Percentiles rank a stretch among this genome's conserved stretches.
These are phyloP conservation scores for Escovopsis weberi DNA, from an alignment of 2,329 filamentous ascomycete genomes.

Conservation along the genomic window DNA sequence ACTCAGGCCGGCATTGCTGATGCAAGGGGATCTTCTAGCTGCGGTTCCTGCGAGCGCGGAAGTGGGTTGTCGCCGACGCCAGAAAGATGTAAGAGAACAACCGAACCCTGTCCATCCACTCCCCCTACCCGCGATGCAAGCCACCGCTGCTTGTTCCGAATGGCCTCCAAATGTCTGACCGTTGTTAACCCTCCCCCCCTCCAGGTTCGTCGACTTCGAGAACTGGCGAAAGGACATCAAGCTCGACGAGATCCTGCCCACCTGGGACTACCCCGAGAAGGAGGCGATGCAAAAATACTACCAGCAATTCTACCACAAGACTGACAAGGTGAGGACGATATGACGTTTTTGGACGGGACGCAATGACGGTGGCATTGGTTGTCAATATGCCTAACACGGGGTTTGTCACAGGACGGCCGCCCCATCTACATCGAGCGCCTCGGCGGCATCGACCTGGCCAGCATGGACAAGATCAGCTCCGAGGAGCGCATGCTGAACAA, in stretches of 20 bases:
- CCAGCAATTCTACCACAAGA: constrained; percentile 98
- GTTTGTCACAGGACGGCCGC: constrained; percentile 60
- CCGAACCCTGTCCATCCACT: background rate
- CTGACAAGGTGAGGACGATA: constrained; percentile 48
- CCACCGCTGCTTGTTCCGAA: background rate
- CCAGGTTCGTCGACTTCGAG: constrained; percentile 81
- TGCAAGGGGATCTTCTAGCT: constrained; percentile 33
- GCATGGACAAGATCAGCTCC: constrained; percentile 87
- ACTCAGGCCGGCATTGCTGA: constrained; percentile 2
- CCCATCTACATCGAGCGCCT: constrained; percentile 96
- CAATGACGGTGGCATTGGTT: background rate
- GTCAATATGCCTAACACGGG: constrained; percentile 1
- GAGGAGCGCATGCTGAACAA: constrained; percentile 91
- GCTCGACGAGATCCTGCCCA: constrained; percentile 66
- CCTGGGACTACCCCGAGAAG: constrained; percentile 82
- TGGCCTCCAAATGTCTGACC: constrained; percentile 8
- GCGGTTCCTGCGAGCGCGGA: constrained; percentile 83
- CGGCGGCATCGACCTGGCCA: constrained; percentile 78
- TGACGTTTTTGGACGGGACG: too few species aligned
- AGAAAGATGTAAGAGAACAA: constrained; percentile 67
- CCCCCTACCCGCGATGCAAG: background rate
- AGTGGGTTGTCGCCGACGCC: constrained; percentile 74
- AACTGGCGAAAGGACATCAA: constrained; percentile 81
- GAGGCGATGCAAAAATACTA: constrained; percentile 76
- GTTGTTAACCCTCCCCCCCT: constrained; percentile 4